Evolutionary conservation across 805 yeast genomes (phyloP).

Genomic region (Diddensiella transvaalensis): DNA sequence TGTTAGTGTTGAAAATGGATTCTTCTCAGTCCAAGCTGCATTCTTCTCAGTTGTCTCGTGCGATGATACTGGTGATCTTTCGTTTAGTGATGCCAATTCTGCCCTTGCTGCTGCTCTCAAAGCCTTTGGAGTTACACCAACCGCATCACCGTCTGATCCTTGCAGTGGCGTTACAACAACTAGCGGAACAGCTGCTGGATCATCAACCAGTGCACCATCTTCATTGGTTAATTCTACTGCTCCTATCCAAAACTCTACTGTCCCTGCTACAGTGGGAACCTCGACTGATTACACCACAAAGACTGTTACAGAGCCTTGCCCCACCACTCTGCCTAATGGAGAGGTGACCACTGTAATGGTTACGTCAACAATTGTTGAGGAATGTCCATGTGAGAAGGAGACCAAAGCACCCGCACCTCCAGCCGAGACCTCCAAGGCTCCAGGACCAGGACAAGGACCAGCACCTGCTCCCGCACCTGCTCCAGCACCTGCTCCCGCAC

Average conservation of each 20-base stretch:
- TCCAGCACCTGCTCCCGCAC: neutral
- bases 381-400: conserved; percentile 3
- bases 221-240: neutral
- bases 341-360: conserved; percentile 1
- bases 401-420: conserved; percentile 6
- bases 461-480: neutral
- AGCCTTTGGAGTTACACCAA: neutral
- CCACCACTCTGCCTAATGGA: conserved; percentile 2
- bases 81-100: neutral
- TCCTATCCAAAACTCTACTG: conserved; percentile 1
- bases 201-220: neutral
- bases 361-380: conserved; percentile 1
- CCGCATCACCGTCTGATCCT: neutral
- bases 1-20: neutral
- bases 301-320: conserved; percentile 2
- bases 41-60: neutral
- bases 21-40: neutral
- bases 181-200: neutral
- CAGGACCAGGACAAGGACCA: neutral
- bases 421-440: neutral
- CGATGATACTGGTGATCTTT: neutral
- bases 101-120: neutral
- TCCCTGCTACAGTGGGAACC: neutral
- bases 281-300: neutral
- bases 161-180: neutral